These are phyloP conservation scores for Phaffia australis DNA, from an alignment of 768 basidiomycete genomes.

Conservation along the genomic window DNA sequence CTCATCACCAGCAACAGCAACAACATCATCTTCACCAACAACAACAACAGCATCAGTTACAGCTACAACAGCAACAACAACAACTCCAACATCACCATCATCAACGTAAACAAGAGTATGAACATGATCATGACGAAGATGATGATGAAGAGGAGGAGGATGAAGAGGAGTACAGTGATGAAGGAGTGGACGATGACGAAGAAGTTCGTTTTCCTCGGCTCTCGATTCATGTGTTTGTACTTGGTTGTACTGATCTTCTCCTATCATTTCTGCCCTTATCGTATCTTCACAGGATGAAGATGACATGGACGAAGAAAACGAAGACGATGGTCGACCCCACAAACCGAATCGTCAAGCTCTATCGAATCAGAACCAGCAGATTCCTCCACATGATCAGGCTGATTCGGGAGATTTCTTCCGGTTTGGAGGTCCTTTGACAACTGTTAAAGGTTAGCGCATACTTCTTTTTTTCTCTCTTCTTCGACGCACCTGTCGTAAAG, in stretches of 20 bases:
- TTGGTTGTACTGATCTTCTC: not conserved
- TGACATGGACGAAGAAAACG: constrained; percentile 49
- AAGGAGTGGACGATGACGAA: constrained; percentile 24
- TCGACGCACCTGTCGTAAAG: not conserved
- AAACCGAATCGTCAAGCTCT: constrained; percentile 7
- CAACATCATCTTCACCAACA: constrained; percentile 17
- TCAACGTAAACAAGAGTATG: constrained; percentile 2
- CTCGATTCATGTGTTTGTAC: not conserved
- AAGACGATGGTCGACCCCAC: constrained; percentile 36
- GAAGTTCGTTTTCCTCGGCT: constrained; percentile 12
- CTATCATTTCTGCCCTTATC: too few species aligned
- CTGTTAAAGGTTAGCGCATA: constrained; percentile 45
- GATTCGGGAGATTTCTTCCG: constrained; percentile 52
- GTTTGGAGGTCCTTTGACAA: constrained; percentile 67
- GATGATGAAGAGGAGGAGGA: constrained; percentile 23
- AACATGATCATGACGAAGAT: constrained; percentile 19
- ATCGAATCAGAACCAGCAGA: constrained; percentile 6
- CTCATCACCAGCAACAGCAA: constrained; percentile 16
- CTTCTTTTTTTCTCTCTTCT: constrained; percentile 5
- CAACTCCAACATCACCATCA: constrained; percentile 25
- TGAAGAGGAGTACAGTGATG: constrained; percentile 25
- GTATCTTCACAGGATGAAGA: constrained; percentile 30
- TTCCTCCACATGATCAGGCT: constrained; percentile 18
- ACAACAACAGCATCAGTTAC: not conserved
- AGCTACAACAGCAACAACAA: constrained; percentile 16